Percentiles rank a stretch among this genome's conserved stretches.
phyloP scores from a whole-genome alignment of 768 basidiomycete species.

The Tulasnella sp. region DNA sequence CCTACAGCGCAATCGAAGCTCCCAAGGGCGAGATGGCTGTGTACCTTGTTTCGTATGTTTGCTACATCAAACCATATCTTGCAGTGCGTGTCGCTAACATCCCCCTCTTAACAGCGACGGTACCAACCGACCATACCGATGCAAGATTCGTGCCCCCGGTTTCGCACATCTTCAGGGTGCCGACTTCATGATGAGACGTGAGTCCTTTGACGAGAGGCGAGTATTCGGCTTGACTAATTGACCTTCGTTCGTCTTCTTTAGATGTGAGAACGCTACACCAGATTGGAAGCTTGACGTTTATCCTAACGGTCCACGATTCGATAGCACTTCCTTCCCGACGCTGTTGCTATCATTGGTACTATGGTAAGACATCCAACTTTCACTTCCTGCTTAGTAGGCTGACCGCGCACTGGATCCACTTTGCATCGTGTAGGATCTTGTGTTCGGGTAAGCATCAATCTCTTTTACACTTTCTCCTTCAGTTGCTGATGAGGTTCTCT shows the following conservation, averaged over 20 bases:
- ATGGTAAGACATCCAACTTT: slow-evolving; percentile 60
- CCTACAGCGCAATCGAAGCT: slow-evolving; percentile 95
- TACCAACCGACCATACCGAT: slow-evolving; percentile 80
- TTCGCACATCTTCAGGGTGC: slow-evolving; percentile 93
- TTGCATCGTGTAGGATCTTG: slow-evolving; percentile 56
- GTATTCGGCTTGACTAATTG: not conserved
- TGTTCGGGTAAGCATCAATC: slow-evolving; percentile 73
- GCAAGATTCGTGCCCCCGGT: slow-evolving; percentile 95
- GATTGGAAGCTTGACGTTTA: not conserved
- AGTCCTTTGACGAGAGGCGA: slow-evolving; percentile 37
- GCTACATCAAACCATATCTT: not conserved
- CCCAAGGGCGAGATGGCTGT: slow-evolving; percentile 99
- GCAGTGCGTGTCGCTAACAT: not conserved
- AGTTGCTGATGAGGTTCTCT: not conserved
- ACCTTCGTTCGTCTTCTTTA: slow-evolving; percentile 32
- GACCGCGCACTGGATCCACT: slow-evolving; percentile 32
- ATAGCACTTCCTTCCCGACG: slow-evolving; percentile 88
- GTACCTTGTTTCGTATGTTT: slow-evolving; percentile 85
- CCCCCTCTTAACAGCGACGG: slow-evolving; percentile 60
- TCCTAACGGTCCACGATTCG: slow-evolving; percentile 11
- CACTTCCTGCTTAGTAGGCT: slow-evolving; percentile 18
- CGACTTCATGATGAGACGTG: slow-evolving; percentile 97
- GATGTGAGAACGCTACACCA: not conserved
- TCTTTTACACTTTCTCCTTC: not conserved
- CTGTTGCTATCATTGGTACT: slow-evolving; percentile 95